Conservation (phyloP, 2,329 filamentous ascomycete genomes). For the Botrytis porri region DNA sequence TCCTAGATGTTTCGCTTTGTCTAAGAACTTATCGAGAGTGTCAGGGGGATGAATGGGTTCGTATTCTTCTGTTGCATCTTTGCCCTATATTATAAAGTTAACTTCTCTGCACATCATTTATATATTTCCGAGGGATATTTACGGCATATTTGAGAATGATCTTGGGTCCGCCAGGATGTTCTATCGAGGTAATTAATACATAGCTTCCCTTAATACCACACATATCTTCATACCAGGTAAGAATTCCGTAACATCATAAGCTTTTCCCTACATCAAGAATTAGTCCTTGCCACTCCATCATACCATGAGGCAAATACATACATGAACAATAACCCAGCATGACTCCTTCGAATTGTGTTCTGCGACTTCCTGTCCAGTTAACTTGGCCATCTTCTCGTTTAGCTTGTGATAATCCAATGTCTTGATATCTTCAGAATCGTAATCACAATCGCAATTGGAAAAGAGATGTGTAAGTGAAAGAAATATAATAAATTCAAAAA, state of each 20-base stretch:
- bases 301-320: constrained; percentile 36
- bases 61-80: constrained; percentile 89
- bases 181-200: constrained; percentile 40
- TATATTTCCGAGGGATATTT: constrained; percentile 29
- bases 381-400: constrained; percentile 30
- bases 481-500: not conserved
- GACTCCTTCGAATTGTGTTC: constrained; percentile 78
- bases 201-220: not conserved
- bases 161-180: constrained; percentile 84
- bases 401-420: not conserved
- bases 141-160: constrained; percentile 95
- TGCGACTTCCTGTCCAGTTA: constrained; percentile 57
- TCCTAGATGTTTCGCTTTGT: constrained; percentile 83
- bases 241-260: constrained; percentile 88
- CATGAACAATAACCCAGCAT: constrained; percentile 90
- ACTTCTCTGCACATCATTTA: not conserved
- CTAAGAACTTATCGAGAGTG: constrained; percentile 81
- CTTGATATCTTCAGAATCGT: not conserved
- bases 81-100: constrained; percentile 50
- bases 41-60: constrained; percentile 88
- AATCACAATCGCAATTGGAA: not conserved
- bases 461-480: not conserved
- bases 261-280: constrained; percentile 57
- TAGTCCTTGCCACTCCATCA: constrained; percentile 20
- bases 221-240: constrained; percentile 57